phyloP scores from a whole-genome alignment of 163 green algal genomes.

The Scenedesmus sp. region DNA sequence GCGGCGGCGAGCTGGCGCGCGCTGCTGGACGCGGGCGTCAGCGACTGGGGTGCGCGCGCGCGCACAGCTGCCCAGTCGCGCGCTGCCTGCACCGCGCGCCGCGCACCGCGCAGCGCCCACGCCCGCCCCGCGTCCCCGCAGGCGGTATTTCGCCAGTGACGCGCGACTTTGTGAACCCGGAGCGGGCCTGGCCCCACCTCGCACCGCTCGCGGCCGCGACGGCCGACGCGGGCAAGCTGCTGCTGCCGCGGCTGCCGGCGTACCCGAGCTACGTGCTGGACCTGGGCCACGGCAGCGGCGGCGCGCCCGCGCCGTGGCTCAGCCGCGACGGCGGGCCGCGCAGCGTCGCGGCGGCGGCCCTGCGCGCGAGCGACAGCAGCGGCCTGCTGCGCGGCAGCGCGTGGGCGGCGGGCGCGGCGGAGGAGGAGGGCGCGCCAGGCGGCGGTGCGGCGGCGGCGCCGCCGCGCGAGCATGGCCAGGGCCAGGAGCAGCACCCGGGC shows the following conservation, averaged over 20 bases:
- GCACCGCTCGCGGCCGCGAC: conserved; percentile 67
- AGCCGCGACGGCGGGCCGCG: conserved; percentile 45
- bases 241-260: conserved; percentile 82
- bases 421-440: conserved; percentile 13
- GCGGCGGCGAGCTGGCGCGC: conserved; percentile 59
- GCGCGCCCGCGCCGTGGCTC: conserved; percentile 54
- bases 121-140: conserved; percentile 7
- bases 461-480: conserved; percentile 6
- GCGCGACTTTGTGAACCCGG: conserved; percentile 85
- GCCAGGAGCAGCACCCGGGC: conserved; percentile 32
- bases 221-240: conserved; percentile 60
- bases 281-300: conserved; percentile 2
- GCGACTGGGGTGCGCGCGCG: conserved; percentile 71
- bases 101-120: not conserved
- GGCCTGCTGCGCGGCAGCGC: conserved; percentile 47
- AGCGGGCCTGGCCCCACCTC: conserved; percentile 86
- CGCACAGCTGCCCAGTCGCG: not conserved
- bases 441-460: not conserved
- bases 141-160: conserved; percentile 87
- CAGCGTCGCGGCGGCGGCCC: conserved; percentile 60
- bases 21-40: conserved; percentile 84
- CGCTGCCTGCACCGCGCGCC: not conserved
- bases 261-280: conserved; percentile 71
- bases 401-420: conserved; percentile 33
- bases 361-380: conserved; percentile 56